Evolutionary conservation across 2,329 filamentous ascomycete species (phyloP).

Genomic region (Alternaria rosae): DNA sequence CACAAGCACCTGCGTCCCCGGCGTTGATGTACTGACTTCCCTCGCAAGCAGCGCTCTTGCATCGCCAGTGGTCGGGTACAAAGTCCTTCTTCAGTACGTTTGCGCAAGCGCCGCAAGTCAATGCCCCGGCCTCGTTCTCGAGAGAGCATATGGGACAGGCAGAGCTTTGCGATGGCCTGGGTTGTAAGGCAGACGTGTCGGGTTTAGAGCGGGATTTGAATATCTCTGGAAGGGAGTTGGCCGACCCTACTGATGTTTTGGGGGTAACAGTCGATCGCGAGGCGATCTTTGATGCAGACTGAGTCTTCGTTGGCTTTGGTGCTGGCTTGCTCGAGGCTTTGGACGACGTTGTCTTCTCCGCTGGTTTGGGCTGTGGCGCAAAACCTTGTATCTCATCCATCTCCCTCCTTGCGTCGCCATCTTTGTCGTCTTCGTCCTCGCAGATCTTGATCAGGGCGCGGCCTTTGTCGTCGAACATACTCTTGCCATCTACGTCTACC

Average conservation of each 20-base stretch:
- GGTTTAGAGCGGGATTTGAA: not conserved
- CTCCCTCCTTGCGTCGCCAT: constrained; percentile 59
- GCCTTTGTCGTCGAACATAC: constrained; percentile 69
- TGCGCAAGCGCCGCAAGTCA: constrained; percentile 73
- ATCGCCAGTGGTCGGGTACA: constrained; percentile 69
- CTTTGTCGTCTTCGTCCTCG: constrained; percentile 67
- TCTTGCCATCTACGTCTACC: constrained; percentile 69
- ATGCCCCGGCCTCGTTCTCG: constrained; percentile 61
- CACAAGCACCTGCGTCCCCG: constrained; percentile 73
- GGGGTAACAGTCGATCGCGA: not conserved
- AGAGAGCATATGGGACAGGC: constrained; percentile 73
- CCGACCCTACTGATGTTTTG: not conserved
- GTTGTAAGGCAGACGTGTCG: not conserved
- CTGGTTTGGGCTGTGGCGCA: constrained; percentile 17
- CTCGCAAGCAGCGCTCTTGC: constrained; percentile 63
- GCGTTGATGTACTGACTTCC: constrained; percentile 70
- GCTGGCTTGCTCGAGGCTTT: not conserved
- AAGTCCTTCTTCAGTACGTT: constrained; percentile 69
- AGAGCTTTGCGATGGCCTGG: not conserved
- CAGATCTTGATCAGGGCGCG: constrained; percentile 76
- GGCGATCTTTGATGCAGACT: not conserved
- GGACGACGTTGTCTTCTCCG: not conserved
- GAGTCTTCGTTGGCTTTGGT: not conserved
- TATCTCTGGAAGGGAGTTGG: not conserved
- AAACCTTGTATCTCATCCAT: constrained; percentile 70